phyloP scores from a whole-genome alignment of 768 basidiomycete genomes.

The Chalciporus piperatus region DNA sequence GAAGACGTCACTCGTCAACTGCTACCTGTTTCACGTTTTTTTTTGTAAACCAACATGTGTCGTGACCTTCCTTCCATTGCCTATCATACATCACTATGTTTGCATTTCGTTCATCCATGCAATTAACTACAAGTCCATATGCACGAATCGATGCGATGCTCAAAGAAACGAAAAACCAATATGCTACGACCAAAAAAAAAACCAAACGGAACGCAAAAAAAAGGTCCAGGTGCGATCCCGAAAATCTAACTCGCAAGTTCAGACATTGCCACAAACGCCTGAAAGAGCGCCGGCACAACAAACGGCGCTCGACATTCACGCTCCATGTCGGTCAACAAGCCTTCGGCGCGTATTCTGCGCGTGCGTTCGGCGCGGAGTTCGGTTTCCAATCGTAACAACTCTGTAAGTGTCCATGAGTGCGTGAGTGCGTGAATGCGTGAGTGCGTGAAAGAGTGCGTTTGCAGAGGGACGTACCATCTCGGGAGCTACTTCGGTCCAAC shows the following conservation, averaged over 20 bases:
- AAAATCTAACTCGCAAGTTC: slow-evolving; percentile 35
- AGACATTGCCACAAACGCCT: slow-evolving; percentile 50
- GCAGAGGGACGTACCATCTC: slow-evolving; percentile 18
- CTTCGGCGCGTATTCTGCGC: slow-evolving; percentile 42
- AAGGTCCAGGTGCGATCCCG: too few species aligned
- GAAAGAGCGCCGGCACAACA: slow-evolving; percentile 53
- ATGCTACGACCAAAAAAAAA: too few species aligned
- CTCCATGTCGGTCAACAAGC: slow-evolving; percentile 43
- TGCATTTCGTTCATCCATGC: too few species aligned
- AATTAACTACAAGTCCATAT: too few species aligned
- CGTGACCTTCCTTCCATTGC: too few species aligned
- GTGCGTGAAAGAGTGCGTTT: background rate
- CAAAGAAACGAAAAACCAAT: too few species aligned
- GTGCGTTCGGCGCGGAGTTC: slow-evolving; percentile 38
- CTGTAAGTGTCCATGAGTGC: background rate
- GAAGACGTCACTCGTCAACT: too few species aligned
- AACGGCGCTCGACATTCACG: slow-evolving; percentile 53
- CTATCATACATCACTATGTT: too few species aligned
- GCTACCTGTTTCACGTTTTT: too few species aligned
- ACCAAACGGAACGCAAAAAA: background rate
- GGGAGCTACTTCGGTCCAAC: background rate
- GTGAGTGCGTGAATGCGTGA: background rate
- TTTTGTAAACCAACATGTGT: too few species aligned
- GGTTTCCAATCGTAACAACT: slow-evolving; percentile 25
- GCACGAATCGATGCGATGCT: too few species aligned